phyloP scores from a whole-genome alignment of 139 green algal genomes.

The Nannochloris sp. region DNA sequence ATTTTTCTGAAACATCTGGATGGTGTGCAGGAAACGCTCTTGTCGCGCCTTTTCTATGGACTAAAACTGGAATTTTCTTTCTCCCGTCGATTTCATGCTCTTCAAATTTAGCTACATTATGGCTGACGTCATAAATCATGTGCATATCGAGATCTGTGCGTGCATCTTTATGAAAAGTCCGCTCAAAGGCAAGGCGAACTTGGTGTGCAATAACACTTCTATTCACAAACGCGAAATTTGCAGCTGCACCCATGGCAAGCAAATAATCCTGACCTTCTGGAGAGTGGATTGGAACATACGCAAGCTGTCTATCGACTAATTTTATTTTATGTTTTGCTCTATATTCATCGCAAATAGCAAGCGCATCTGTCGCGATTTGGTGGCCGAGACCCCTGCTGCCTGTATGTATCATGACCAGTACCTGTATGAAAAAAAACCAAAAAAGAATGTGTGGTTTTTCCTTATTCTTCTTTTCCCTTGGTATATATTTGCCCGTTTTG shows the following conservation, averaged over 20 bases:
- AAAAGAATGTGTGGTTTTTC: too few relatives aligned
- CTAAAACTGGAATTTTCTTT: conserved; percentile 39
- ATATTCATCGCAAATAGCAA: conserved; percentile 54
- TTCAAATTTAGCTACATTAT: conserved; percentile 71
- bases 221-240: conserved; percentile 80
- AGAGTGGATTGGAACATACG: conserved; percentile 54
- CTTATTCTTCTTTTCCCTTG: too few relatives aligned
- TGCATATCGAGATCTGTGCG: conserved; percentile 71
- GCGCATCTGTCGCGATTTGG: conserved; percentile 63
- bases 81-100: conserved; percentile 3
- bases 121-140: conserved; percentile 69
- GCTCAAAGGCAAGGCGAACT: conserved; percentile 46
- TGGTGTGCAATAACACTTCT: conserved; percentile 5
- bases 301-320: conserved; percentile 48
- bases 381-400: conserved; percentile 62
- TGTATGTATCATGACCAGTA: conserved; percentile 62
- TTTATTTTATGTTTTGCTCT: conserved; percentile 51
- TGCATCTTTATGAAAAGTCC: conserved; percentile 48
- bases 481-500: too few relatives aligned
- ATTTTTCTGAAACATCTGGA: conserved; percentile 61
- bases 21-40: conserved; percentile 65
- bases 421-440: background rate
- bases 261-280: conserved; percentile 65
- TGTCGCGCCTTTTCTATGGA: conserved; percentile 66
- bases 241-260: conserved; percentile 58